Conservation (phyloP, 2,329 filamentous ascomycete genomes). For the Cytospora piceae region DNA sequence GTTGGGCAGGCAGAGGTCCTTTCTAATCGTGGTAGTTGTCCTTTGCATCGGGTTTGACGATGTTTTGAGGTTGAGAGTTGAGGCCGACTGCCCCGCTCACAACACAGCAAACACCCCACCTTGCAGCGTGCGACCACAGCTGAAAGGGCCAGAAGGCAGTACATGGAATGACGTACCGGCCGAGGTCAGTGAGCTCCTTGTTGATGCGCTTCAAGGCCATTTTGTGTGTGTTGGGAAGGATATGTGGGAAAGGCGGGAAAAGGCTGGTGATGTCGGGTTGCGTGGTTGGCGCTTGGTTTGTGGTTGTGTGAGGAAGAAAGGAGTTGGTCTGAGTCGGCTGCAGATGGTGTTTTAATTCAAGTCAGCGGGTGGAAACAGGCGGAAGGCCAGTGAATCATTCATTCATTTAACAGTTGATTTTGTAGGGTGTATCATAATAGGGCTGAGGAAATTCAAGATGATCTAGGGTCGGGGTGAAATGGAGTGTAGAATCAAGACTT, state of each 20-base stretch:
- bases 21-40: neutral
- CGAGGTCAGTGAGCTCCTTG: conserved; percentile 89
- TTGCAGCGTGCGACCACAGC: conserved; percentile 33
- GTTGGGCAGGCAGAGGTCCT: neutral
- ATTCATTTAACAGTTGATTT: neutral
- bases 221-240: conserved; percentile 39
- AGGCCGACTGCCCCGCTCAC: conserved; percentile 23
- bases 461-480: neutral
- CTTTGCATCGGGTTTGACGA: neutral
- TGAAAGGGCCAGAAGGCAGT: conserved; percentile 33
- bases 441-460: neutral
- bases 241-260: conserved; percentile 34
- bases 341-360: conserved; percentile 24
- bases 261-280: conserved; percentile 25
- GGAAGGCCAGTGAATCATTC: conserved; percentile 36
- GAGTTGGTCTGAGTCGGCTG: conserved; percentile 14
- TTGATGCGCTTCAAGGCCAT: conserved; percentile 96
- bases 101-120: conserved; percentile 24
- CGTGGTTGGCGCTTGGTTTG: conserved; percentile 30
- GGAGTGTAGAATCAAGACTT: neutral
- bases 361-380: conserved; percentile 28
- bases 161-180: conserved; percentile 65
- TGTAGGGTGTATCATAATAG: neutral
- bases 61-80: conserved; percentile 7
- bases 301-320: conserved; percentile 20